phyloP scores from a whole-genome alignment of 164 flowering plant species.

The Hamamelis virginiana region DNA sequence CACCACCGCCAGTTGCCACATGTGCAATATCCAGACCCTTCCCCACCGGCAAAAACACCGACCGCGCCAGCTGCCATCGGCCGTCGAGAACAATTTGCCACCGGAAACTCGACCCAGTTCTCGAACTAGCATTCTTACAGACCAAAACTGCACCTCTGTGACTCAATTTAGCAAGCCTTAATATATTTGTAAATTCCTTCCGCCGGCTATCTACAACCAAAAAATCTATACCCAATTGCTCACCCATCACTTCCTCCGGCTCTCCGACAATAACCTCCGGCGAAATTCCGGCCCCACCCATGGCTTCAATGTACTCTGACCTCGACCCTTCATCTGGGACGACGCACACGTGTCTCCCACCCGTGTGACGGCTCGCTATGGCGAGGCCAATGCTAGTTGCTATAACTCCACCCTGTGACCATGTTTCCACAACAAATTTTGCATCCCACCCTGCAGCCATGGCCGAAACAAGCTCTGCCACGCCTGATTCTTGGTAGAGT shows the following conservation, averaged over 20 bases:
- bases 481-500: conserved; percentile 30
- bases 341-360: conserved; percentile 73
- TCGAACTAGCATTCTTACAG: conserved; percentile 56
- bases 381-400: conserved; percentile 69
- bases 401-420: conserved; percentile 53
- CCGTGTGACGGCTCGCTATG: conserved; percentile 58
- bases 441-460: conserved; percentile 56
- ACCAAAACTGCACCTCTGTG: conserved; percentile 69
- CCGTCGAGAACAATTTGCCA: conserved; percentile 44
- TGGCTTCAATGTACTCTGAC: conserved; percentile 42
- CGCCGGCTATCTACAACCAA: conserved; percentile 66
- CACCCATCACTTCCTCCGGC: conserved; percentile 53
- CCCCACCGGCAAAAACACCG: conserved; percentile 79
- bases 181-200: conserved; percentile 40
- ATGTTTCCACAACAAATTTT: conserved; percentile 43
- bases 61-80: conserved; percentile 51
- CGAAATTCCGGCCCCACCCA: conserved; percentile 29
- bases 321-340: conserved; percentile 65
- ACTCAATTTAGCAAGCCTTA: conserved; percentile 53
- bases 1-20: conserved; percentile 33
- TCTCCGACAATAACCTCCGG: conserved; percentile 65
- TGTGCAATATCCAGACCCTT: conserved; percentile 80
- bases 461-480: conserved; percentile 46
- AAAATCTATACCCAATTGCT: conserved; percentile 61
- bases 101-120: conserved; percentile 32